Base-by-base conservation (phyloP, 1,139 yeast species). In the Zygoascus meyerae region DNA sequence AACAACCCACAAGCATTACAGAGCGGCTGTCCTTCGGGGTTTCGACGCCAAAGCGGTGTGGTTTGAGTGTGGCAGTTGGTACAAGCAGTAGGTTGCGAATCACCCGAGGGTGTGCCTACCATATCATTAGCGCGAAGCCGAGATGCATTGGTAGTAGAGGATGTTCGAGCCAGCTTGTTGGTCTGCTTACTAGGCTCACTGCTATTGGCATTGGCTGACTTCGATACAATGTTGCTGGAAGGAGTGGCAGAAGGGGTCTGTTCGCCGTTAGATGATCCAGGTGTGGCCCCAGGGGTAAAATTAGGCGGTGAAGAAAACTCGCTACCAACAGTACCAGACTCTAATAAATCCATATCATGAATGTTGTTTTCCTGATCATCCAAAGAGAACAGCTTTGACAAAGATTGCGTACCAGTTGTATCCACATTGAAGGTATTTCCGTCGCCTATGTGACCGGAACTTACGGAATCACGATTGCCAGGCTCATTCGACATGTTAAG, bases 1-100 rank as follows among this genome's bases (percentile, higher is more conserved):
- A 92, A 90, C 51, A 90, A 71, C 0, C 97, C 97, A 69, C 97
- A 90, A 1, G 97, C 97, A 65, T 90, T 92, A 63, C 97, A 90
- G 51, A 90, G 71, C 1, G 95, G 95, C 59, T 86, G 87, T 7
- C 97, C 97, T 21, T 85, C 85, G 21, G 92, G 92, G 61, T 87
- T 92, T 49, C 97, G 74, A 61, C 98, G 76, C 97, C 97, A 90
- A 37, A 92, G 71, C 1, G 98, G 97, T 0, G 98, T 90, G 5
- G 95, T 90, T 59, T 79, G 86, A 1, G 98, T 90, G 58, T 83
- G 82, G 66, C 98, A 90, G 67, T 92, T 92, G 18, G 92, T 81
- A 65, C 97, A 90, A 11, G 66, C 61, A 15, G 66, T 62, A 49
- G 58, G 57, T 12, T 34, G 41, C 4, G 38, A 33, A 17, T 41